These are phyloP conservation scores for Aplosporella prunicola DNA, from an alignment of 2,329 filamentous ascomycete genomes.

Conservation along the genomic window DNA sequence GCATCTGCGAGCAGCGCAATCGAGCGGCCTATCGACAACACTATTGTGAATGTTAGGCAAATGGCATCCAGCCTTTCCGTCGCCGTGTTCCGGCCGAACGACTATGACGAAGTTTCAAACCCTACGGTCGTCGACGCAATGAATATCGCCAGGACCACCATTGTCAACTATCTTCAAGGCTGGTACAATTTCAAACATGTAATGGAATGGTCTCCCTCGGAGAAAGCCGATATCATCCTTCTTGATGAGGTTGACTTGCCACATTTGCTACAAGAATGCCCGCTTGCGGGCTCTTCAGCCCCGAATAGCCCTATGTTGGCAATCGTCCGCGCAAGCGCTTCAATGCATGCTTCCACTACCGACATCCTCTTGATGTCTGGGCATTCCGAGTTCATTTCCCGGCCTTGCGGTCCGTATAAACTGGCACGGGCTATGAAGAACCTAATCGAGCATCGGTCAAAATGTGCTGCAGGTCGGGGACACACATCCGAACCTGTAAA, in stretches of 20 bases:
- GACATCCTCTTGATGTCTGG: conserved; percentile 12
- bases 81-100: conserved; percentile 10
- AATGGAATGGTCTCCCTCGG: conserved; percentile 7
- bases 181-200: conserved; percentile 15
- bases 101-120: conserved; percentile 1
- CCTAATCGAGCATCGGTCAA: conserved; percentile 19
- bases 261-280: conserved; percentile 6
- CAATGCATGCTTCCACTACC: conserved; percentile 6
- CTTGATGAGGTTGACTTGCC: conserved; percentile 15
- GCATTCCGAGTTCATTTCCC: conserved; percentile 26
- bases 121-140: background rate
- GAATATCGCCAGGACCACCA: background rate
- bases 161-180: conserved; percentile 13
- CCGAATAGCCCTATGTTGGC: conserved; percentile 2
- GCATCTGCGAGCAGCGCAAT: conserved; percentile 12
- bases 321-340: conserved; percentile 1
- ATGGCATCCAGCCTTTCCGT: conserved; percentile 7
- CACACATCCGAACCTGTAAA: conserved; percentile 13
- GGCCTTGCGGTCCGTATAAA: conserved; percentile 33
- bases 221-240: conserved; percentile 12
- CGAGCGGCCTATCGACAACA: conserved; percentile 15
- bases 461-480: too few relatives aligned
- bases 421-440: conserved; percentile 26
- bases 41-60: conserved; percentile 11
- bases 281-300: background rate